phyloP scores from a whole-genome alignment of 257 asterid genomes.

The Ehretia macrophylla region DNA sequence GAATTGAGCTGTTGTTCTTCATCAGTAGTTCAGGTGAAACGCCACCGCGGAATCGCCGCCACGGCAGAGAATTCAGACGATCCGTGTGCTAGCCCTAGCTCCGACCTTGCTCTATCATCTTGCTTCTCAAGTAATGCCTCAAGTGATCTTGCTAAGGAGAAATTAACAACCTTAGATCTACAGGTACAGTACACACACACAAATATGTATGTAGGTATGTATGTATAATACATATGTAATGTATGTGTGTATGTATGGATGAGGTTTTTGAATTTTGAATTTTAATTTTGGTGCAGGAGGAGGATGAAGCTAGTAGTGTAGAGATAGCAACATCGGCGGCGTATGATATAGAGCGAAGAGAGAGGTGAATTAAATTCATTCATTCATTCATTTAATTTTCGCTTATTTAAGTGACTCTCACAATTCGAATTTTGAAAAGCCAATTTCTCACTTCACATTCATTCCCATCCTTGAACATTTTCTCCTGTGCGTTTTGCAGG shows the following conservation, averaged over 20 bases:
- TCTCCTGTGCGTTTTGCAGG: slow-evolving; percentile 24
- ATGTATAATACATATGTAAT: background rate
- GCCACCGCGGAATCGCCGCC: slow-evolving; percentile 27
- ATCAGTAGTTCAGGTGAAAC: slow-evolving; percentile 28
- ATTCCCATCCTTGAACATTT: slow-evolving; percentile 3
- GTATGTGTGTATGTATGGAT: background rate
- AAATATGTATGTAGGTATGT: too few species aligned
- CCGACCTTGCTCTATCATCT: slow-evolving; percentile 7
- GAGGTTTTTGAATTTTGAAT: slow-evolving; percentile 24
- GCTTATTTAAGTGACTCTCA: slow-evolving; percentile 14
- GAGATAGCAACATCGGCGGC: slow-evolving; percentile 29
- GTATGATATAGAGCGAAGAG: slow-evolving; percentile 27
- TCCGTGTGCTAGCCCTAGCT: slow-evolving; percentile 18
- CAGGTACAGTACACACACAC: slow-evolving; percentile 28
- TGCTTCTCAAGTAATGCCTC: slow-evolving; percentile 44
- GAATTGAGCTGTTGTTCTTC: slow-evolving; percentile 28
- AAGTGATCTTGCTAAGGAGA: slow-evolving; percentile 28
- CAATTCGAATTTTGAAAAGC: slow-evolving; percentile 36
- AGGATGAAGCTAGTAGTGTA: slow-evolving; percentile 20
- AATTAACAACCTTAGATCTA: slow-evolving; percentile 48
- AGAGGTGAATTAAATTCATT: slow-evolving; percentile 32
- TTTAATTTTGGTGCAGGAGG: slow-evolving; percentile 28
- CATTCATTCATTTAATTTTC: background rate
- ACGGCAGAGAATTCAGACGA: slow-evolving; percentile 28
- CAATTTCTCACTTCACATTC: slow-evolving; percentile 4